phyloP scores from a whole-genome alignment of 179 eudicot genomes.

The Heliamphora pulchella region DNA sequence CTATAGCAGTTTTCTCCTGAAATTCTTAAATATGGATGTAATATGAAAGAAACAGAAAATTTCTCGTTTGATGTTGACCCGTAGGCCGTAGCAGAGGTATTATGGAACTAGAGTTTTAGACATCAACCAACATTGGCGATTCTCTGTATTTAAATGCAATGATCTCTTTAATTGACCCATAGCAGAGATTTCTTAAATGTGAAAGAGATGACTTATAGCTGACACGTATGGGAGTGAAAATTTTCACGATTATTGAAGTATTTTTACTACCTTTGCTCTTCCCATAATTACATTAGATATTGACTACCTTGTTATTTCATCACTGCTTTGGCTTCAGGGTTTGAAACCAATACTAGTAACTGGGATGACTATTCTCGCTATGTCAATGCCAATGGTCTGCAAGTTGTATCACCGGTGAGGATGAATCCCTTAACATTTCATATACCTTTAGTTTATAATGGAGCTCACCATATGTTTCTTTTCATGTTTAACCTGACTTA shows the following conservation, averaged over 20 bases:
- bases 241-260: background rate
- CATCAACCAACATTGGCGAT: background rate
- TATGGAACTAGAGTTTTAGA: background rate
- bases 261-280: background rate
- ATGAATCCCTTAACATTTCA: constrained; percentile 6
- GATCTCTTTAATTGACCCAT: background rate
- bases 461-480: background rate
- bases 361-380: constrained; percentile 80
- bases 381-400: constrained; percentile 70
- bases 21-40: background rate
- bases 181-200: background rate
- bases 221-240: background rate
- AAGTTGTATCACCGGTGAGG: constrained; percentile 87
- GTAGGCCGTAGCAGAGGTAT: background rate
- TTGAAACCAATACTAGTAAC: constrained; percentile 49
- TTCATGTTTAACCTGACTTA: constrained; percentile 22
- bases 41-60: background rate
- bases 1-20: background rate
- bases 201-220: background rate
- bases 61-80: background rate
- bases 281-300: background rate
- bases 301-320: background rate
- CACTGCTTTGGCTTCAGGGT: constrained; percentile 42
- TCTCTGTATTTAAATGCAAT: background rate
- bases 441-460: background rate